Conservation (phyloP, 768 basidiomycete species). For the Russula vinacea region DNA sequence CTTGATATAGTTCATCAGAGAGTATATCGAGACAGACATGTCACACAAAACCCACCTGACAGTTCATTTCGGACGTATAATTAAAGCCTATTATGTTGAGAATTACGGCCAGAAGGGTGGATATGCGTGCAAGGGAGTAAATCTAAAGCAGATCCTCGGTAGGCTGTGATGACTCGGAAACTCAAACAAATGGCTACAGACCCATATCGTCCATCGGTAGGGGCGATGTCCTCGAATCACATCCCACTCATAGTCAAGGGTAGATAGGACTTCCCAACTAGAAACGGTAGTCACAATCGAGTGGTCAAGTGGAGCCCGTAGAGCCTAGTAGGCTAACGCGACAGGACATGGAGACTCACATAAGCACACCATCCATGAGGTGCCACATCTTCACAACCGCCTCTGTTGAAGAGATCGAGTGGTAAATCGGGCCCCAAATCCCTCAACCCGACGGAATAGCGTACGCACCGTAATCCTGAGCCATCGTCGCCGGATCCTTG, state of each 20-base stretch:
- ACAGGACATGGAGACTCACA: not conserved
- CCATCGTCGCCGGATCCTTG: not conserved
- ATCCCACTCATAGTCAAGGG: no score
- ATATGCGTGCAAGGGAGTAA: not conserved
- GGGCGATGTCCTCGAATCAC: no score
- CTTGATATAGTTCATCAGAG: not conserved
- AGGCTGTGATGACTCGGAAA: no score
- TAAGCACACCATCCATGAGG: not conserved
- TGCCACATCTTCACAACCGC: not conserved
- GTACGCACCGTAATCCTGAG: not conserved
- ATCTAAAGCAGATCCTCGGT: not conserved
- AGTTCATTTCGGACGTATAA: no score
- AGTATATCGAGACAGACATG: not conserved
- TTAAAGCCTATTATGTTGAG: no score
- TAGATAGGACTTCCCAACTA: no score
- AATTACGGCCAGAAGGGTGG: no score
- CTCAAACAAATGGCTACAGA: not conserved
- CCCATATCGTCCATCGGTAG: constrained; percentile 4
- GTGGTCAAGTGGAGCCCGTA: not conserved
- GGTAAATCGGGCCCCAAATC: not conserved
- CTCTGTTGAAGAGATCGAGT: not conserved
- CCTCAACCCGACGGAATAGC: not conserved
- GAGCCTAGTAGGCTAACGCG: not conserved
- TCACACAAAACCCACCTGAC: not conserved
- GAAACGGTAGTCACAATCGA: not conserved